Percentiles rank a stretch among this genome's conserved stretches.
Conservation (phyloP, 2,329 filamentous ascomycete genomes). For the Aspergillus sp. region DNA sequence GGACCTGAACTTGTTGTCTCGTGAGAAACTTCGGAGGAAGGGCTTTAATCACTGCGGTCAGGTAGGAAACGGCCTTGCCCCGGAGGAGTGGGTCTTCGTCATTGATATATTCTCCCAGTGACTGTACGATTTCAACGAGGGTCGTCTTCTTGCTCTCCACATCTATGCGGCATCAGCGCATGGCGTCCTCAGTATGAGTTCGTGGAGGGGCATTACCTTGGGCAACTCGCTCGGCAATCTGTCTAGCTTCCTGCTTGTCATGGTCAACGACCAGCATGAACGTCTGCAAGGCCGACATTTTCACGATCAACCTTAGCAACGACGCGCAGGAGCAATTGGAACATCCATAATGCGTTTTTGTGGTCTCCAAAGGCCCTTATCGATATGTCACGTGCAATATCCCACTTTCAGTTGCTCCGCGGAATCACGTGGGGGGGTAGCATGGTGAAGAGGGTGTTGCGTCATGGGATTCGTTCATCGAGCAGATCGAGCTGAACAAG, state of each 20-base stretch:
- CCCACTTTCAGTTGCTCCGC: slow-evolving; percentile 9
- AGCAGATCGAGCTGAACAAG: background rate
- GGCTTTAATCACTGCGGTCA: slow-evolving; percentile 45
- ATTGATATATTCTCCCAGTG: slow-evolving; percentile 66
- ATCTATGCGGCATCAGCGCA: slow-evolving; percentile 41
- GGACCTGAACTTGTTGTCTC: slow-evolving; percentile 61
- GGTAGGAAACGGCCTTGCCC: slow-evolving; percentile 55
- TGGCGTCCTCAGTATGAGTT: slow-evolving; percentile 6
- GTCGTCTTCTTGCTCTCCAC: slow-evolving; percentile 61
- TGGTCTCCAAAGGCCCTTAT: slow-evolving; percentile 21
- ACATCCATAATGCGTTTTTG: slow-evolving; percentile 23
- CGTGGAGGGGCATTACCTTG: slow-evolving; percentile 36
- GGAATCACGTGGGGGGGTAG: slow-evolving; percentile 14
- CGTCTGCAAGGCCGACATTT: slow-evolving; percentile 49
- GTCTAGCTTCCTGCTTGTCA: slow-evolving; percentile 46
- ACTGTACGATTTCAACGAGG: slow-evolving; percentile 62
- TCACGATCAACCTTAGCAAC: slow-evolving; percentile 19
- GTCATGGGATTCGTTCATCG: slow-evolving; percentile 16
- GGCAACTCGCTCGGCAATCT: slow-evolving; percentile 46
- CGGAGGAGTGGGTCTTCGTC: slow-evolving; percentile 62
- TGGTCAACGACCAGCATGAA: slow-evolving; percentile 50
- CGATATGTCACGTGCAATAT: slow-evolving; percentile 23
- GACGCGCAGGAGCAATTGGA: slow-evolving; percentile 12
- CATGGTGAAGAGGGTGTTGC: slow-evolving; percentile 15
- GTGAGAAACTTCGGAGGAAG: slow-evolving; percentile 57